Evolutionary conservation across 345 rosid species (phyloP), one percentile per base, ranked within the genome.

Genomic region (Draba incana): DNA sequence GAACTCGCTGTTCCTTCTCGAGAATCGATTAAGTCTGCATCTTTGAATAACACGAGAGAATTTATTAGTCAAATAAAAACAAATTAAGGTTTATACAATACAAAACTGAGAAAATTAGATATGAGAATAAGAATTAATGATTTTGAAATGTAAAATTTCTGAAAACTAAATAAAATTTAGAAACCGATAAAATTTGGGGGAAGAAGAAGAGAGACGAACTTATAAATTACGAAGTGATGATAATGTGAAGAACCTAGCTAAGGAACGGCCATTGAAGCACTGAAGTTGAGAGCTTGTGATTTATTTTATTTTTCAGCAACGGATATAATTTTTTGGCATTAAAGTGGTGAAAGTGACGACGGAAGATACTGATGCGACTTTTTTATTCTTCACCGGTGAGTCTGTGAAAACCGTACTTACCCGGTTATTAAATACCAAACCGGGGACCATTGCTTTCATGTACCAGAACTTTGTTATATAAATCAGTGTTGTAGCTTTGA

Each of bases 361-460:
- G 47, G 24, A 45, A 57, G 64, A 43, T 25, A 57, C 30, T 48
- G 70, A 63, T 63, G 62, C 49, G 72, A 74, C 68, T 46, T 2
- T 15, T 70, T 59, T 46, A 44, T 64, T 56, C 52, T 58, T 70
- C 61, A 77, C 35, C 53, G 55, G 58, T 47, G 56, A 50, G 30
- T 66, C 14, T 43, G 70, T 72, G 60, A 72, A 57, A 15, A 2
- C 38, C 37, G 52, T 56, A 16, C 33, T 58, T 45, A 5, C 71
- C 60, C 60, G 72, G 77, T 74, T 66, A 25, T 44, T 66, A 16
- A 66, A 52, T 46, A 67, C 73, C 45, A 2, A 67, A 74, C 78
- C 64, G 72, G 77, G 70, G 51, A 73, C 71, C 66, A 58, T 72
- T 64, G 8, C 8, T 13, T 31, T 35, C 15, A 10, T 31, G 54